Percentiles rank a stretch among this genome's conserved stretches.
Evolutionary conservation across 345 rosid genomes (phyloP).

Genomic region (Erucastrum elatum): DNA sequence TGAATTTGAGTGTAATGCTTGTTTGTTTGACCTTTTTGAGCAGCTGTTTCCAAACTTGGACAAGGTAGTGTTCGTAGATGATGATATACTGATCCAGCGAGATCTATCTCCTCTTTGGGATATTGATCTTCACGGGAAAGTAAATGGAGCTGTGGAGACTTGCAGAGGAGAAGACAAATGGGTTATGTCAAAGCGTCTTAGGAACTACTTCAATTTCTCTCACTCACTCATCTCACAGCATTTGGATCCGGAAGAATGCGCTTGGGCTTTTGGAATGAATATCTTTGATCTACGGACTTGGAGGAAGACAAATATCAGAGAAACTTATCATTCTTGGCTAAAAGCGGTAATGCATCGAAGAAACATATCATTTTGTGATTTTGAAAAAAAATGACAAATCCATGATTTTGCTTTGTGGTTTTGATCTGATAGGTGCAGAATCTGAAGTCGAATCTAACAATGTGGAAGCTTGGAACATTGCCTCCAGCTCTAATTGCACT

Average conservation of each 20-base stretch:
- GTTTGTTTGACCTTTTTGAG: conserved; percentile 29
- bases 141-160: conserved; percentile 99
- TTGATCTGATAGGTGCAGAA: conserved; percentile 52
- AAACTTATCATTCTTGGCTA: conserved; percentile 91
- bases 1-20: conserved; percentile 15
- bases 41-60: conserved; percentile 96
- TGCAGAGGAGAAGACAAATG: conserved; percentile 95
- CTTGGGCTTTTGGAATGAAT: conserved; percentile 99
- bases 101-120: conserved; percentile 97
- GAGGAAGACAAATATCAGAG: conserved; percentile 87
- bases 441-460: conserved; percentile 82
- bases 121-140: conserved; percentile 80
- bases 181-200: conserved; percentile 97
- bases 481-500: conserved; percentile 98
- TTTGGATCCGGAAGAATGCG: conserved; percentile 93
- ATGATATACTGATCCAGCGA: conserved; percentile 88
- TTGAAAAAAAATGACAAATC: neutral
- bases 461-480: conserved; percentile 98
- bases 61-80: conserved; percentile 95
- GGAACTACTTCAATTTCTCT: conserved; percentile 97
- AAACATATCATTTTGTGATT: neutral
- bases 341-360: conserved; percentile 60
- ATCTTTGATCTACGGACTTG: conserved; percentile 87
- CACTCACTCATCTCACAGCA: conserved; percentile 82
- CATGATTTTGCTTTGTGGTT: conserved; percentile 8